Evolutionary conservation across 2,329 filamentous ascomycete species (phyloP).

Genomic region (Cryphonectria japonica): DNA sequence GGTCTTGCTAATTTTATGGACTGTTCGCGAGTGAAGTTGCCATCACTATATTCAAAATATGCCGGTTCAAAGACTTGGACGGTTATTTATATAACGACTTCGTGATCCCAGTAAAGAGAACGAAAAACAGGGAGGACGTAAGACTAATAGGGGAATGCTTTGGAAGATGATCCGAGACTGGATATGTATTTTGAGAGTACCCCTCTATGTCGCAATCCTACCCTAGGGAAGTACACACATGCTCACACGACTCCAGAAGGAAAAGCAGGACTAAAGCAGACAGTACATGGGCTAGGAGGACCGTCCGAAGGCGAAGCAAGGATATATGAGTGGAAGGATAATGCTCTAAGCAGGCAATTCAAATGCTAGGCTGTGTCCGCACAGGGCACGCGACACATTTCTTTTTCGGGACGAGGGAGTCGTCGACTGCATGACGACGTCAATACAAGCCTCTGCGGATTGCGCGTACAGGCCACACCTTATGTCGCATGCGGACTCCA

Average conservation of each 20-base stretch:
- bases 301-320: neutral
- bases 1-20: neutral
- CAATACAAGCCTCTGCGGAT: neutral
- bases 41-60: neutral
- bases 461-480: conserved; percentile 4
- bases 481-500: neutral
- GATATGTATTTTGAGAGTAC: neutral
- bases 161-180: neutral
- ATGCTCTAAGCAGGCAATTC: neutral
- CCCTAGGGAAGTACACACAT: neutral
- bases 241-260: neutral
- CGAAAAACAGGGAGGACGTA: neutral
- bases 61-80: neutral
- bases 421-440: conserved; percentile 6
- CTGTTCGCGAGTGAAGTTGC: neutral
- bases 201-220: conserved; percentile 4
- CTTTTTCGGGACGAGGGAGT: neutral
- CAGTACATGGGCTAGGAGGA: neutral
- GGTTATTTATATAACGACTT: too few relatives aligned
- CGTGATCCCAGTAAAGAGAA: neutral
- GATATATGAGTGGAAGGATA: neutral
- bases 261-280: neutral
- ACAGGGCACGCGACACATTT: conserved; percentile 4
- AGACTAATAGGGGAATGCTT: neutral
- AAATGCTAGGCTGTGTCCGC: neutral